Base-by-base conservation (phyloP, 805 yeast genomes). In the Suhomyces faveliae region DNA sequence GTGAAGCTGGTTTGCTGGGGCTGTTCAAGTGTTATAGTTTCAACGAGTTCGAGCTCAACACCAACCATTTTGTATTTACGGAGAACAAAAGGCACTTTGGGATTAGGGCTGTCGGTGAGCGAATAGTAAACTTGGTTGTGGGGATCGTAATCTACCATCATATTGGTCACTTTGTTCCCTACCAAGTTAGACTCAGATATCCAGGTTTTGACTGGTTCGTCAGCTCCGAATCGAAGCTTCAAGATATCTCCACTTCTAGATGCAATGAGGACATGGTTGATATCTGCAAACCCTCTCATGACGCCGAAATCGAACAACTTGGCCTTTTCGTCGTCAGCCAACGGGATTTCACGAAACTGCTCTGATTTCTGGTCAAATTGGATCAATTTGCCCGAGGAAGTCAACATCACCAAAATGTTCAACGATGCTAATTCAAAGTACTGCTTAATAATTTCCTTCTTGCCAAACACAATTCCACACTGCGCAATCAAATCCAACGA, bases 21-120 rank as follows among this genome's bases (percentile, higher is more conserved):
- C 13, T 59, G 69, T 3, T 64, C 50, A 52, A 73, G 40, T 52
- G 63, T 27, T 52, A 54, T 22, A 62, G 74, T 52, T 53, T 67
- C 21, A 2, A 40, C 24, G 3, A 73, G 33, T 2, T 61, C 57
- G 2, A 78, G 57, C 1, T 24, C 27, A 1, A 47, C 51, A 15
- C 40, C 41, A 8, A 42, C 45, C 9, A 39, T 35, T 22, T 64
- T 55, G 38, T 83, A 54, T 33, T 68, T 69, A 45, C 72, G 56
- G 15, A 81, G 60, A 3, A 74, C 51, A 42, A 86, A 71, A 3
- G 81, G 78, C 42, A 80, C 82, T 3, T 64, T 68, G 1, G 86
- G 84, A 57, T 85, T 82, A 37, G 94, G 91, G 12, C 89, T 81
- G 54, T 87, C 94, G 5, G 77, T 59, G 13, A 86, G 58, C 0